These are phyloP conservation scores for Lentinus brumalis DNA, from an alignment of 768 basidiomycete species.

Conservation along the genomic window DNA sequence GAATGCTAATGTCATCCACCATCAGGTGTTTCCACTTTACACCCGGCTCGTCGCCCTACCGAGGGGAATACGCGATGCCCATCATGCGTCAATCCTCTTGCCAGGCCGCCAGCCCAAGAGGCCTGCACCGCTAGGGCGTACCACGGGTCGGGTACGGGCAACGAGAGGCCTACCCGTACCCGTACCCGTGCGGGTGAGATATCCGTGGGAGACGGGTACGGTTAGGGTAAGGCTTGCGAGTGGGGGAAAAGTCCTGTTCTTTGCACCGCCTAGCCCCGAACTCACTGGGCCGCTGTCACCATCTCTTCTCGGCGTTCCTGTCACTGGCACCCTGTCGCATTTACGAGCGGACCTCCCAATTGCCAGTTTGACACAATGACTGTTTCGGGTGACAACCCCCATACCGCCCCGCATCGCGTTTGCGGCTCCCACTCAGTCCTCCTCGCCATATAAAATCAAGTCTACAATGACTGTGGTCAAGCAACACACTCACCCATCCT, in stretches of 20 bases:
- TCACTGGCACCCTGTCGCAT: slow-evolving; percentile 16
- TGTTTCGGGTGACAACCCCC: slow-evolving; percentile 8
- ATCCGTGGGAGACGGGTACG: too few species aligned
- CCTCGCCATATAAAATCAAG: slow-evolving; percentile 8
- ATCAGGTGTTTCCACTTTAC: slow-evolving; percentile 2
- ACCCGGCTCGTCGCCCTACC: background rate
- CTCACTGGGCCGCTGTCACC: slow-evolving; percentile 15
- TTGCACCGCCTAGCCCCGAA: slow-evolving; percentile 10
- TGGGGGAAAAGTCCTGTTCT: too few species aligned
- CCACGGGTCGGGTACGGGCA: too few species aligned
- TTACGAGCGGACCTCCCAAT: slow-evolving; percentile 13
- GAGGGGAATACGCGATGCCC: background rate
- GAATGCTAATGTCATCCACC: slow-evolving; percentile 14
- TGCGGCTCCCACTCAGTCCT: background rate
- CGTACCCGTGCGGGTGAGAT: too few species aligned
- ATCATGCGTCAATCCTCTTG: background rate
- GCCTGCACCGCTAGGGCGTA: slow-evolving; percentile 12
- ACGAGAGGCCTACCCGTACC: too few species aligned
- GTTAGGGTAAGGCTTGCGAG: too few species aligned
- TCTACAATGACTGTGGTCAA: background rate
- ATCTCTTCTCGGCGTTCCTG: slow-evolving; percentile 13
- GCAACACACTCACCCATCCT: slow-evolving; percentile 3
- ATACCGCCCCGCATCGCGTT: slow-evolving; percentile 20
- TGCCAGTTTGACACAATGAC: slow-evolving; percentile 15
- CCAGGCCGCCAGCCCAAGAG: background rate